Base-by-base conservation (phyloP, 305 asterid species). In the Striga hermonthica region DNA sequence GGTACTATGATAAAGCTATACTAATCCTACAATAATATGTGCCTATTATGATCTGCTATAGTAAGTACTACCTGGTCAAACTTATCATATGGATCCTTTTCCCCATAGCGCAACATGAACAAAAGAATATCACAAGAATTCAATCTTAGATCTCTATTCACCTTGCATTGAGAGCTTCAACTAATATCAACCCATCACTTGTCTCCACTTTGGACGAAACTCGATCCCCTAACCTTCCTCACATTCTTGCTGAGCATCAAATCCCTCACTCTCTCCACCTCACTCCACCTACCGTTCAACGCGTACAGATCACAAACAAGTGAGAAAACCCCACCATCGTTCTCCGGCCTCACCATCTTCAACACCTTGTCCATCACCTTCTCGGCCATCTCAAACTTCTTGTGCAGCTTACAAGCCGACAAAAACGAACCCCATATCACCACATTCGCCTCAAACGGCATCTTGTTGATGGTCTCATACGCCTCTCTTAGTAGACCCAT, bases 361-460 rank as follows among this genome's bases (percentile, higher is more conserved):
- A 75, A 66, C 66, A 86, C 88, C 74, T 59, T 65, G 36, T 82
- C 81, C 39, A 82, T 71, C 48, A 84, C 88, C 67, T 72, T 74
- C 61, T 84, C 95, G 6, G 82, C 96, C 84, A 82, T 74, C 69
- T 77, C 79, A 65, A 78, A 78, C 73, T 81, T 83, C 41, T 45
- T 74, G 75, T 86, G 89, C 78, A 78, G 5, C 79, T 84, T 88
- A 67, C 96, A 88, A 35, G 84, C 80, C 0, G 82, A 72, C 79
- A 88, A 66, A 72, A 84, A 88, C 0, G 91, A 88, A 57, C 90
- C 80, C 95, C 96, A 88, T n/a, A 88, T 76, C 4, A 80, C 84
- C 60, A 75, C 76, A 65, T 88, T 88, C 35, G 90, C 87, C 35
- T 86, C 71, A 36, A 62, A 58, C 0, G 84, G 80, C 96, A 86